Evolutionary conservation across 257 asterid genomes (phyloP).

Genomic region (Marsdenia floribunda): DNA sequence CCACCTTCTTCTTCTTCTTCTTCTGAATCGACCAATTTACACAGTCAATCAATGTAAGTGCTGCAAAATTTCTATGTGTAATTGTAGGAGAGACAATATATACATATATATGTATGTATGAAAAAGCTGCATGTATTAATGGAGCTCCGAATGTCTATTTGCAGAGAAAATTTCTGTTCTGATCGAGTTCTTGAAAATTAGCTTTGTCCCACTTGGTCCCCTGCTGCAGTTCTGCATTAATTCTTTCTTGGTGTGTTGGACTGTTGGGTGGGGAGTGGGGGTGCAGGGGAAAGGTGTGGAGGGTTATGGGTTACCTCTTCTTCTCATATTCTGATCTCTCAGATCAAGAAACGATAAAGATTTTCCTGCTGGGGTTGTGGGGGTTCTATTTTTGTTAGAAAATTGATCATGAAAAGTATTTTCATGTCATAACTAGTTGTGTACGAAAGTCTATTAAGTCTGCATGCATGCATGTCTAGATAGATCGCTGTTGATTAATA

Average conservation of each 20-base stretch:
- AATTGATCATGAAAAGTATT: neutral
- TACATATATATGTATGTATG: too few species aligned
- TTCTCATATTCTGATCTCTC: too few species aligned
- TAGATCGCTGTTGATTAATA: neutral
- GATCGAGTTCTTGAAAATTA: neutral
- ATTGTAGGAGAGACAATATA: too few species aligned
- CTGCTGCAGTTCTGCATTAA: too few species aligned
- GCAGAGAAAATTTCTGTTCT: neutral
- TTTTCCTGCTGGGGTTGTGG: neutral
- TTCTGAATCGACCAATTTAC: neutral
- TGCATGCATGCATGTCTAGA: neutral
- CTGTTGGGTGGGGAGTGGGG: too few species aligned
- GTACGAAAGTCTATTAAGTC: neutral
- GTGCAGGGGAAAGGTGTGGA: too few species aligned
- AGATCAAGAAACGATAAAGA: neutral
- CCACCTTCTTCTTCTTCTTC: conserved; percentile 5
- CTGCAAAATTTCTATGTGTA: neutral
- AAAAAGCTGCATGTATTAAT: neutral
- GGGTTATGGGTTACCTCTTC: too few species aligned
- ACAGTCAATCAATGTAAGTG: neutral
- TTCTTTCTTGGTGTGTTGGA: neutral
- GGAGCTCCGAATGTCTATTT: neutral
- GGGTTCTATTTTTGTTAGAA: neutral
- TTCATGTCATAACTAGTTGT: neutral
- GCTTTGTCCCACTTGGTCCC: neutral